Percentiles rank a stretch among this genome's conserved stretches.
Evolutionary conservation across 2,329 filamentous ascomycete genomes (phyloP).

Genomic region (Grosmannia penicillata): DNA sequence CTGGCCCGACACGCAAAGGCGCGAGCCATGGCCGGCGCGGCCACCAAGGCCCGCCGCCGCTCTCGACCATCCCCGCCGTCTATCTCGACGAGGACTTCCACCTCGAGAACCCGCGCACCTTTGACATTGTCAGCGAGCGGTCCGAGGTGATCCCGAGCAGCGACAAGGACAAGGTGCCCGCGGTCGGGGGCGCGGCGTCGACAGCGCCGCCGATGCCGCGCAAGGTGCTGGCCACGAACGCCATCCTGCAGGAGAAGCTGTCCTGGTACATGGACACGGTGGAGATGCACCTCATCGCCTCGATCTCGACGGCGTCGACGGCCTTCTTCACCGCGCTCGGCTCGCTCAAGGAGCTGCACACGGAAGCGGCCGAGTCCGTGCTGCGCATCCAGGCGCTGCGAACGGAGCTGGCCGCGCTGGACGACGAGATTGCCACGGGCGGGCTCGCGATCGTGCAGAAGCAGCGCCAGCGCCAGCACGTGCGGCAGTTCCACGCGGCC

Average conservation of each 20-base stretch:
- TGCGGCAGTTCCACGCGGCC: conserved; percentile 67
- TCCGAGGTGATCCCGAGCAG: conserved; percentile 77
- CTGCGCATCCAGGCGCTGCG: conserved; percentile 69
- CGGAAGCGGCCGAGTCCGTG: conserved; percentile 84
- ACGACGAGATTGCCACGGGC: conserved; percentile 72
- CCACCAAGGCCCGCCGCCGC: conserved; percentile 60
- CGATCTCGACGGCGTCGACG: conserved; percentile 87
- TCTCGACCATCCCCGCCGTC: conserved; percentile 82
- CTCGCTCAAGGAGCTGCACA: conserved; percentile 78
- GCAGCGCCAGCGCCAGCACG: conserved; percentile 66
- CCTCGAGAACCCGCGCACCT: conserved; percentile 87
- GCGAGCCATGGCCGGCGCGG: conserved; percentile 40
- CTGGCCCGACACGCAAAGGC: conserved; percentile 26
- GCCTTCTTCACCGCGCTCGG: conserved; percentile 94
- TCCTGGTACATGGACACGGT: conserved; percentile 99
- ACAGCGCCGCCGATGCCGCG: conserved; percentile 42
- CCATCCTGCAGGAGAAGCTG: conserved; percentile 92
- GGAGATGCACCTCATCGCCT: conserved; percentile 90
- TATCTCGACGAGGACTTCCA: conserved; percentile 95
- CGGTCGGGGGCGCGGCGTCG: conserved; percentile 21
- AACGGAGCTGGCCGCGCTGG: conserved; percentile 64
- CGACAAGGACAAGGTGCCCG: conserved; percentile 22
- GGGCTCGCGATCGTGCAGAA: conserved; percentile 79
- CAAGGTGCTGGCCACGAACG: conserved; percentile 87
- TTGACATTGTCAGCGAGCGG: conserved; percentile 90